These are phyloP conservation scores for Paecilomyces sp. DNA, from an alignment of 2,329 filamentous ascomycete species.

Conservation along the genomic window DNA sequence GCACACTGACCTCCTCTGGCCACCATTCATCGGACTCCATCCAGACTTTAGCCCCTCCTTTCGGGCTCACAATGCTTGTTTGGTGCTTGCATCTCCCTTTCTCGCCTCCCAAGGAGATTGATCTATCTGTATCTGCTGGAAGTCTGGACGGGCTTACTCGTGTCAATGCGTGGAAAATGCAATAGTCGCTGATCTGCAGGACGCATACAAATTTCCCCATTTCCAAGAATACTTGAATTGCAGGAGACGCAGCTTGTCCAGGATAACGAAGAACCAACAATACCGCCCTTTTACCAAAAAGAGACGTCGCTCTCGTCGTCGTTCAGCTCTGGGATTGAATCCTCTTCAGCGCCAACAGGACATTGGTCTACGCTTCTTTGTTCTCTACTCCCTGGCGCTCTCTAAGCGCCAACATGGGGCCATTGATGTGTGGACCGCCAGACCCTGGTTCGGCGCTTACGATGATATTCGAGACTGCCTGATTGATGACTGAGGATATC, in stretches of 20 bases:
- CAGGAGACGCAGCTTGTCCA: neutral
- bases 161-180: neutral
- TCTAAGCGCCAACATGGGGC: neutral
- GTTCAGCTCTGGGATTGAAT: neutral
- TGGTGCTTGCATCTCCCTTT: neutral
- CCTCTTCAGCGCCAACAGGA: neutral
- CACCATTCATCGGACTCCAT: neutral
- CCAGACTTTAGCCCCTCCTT: neutral
- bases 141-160: neutral
- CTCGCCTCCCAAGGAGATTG: neutral
- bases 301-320: neutral
- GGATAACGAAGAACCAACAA: neutral
- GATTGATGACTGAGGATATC: neutral
- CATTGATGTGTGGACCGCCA: neutral
- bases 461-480: neutral
- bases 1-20: neutral
- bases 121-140: neutral
- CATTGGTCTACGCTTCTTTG: neutral
- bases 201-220: neutral
- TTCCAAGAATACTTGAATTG: neutral
- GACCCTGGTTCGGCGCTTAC: neutral
- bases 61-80: neutral
- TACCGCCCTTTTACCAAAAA: neutral
- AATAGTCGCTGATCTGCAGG: neutral
- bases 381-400: neutral